These are phyloP conservation scores for Raphidocelis subcapitata DNA, from an alignment of 139 green algal species.

Conservation along the genomic window DNA sequence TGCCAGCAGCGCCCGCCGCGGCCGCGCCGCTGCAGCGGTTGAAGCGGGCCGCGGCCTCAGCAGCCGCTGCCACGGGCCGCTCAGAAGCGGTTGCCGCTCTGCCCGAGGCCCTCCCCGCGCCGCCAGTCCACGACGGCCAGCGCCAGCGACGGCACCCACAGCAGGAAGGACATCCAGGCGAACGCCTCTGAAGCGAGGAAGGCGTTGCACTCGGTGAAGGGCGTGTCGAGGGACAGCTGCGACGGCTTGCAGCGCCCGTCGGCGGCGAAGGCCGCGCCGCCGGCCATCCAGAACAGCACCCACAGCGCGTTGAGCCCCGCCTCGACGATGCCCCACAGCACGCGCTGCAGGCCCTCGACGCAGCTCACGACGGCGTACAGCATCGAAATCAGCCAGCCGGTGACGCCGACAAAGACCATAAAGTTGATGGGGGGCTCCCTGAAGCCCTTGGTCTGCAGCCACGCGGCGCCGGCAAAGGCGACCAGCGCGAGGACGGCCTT, in stretches of 20 bases:
- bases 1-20: too few relatives aligned
- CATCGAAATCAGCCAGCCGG: constrained; percentile 13
- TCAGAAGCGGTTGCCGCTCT: too few relatives aligned
- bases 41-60: too few relatives aligned
- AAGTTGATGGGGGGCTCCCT: constrained; percentile 2
- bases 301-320: constrained; percentile 14
- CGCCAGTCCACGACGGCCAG: constrained; percentile 23
- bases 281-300: constrained; percentile 36
- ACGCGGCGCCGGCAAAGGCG: constrained; percentile 21
- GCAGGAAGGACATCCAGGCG: constrained; percentile 29
- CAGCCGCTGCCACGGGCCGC: too few relatives aligned
- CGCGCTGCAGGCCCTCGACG: constrained; percentile 22
- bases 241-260: constrained; percentile 14
- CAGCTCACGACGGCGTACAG: constrained; percentile 27
- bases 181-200: constrained; percentile 20
- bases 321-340: constrained; percentile 19
- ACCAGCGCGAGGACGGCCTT: constrained; percentile 21
- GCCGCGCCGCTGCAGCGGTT: too few relatives aligned
- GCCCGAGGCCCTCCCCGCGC: constrained; percentile 13
- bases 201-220: constrained; percentile 11
- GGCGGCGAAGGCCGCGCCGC: constrained; percentile 9
- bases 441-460: neutral
- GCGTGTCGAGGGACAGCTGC: neutral
- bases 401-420: constrained; percentile 30
- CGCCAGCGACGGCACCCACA: constrained; percentile 22